phyloP scores from a whole-genome alignment of 257 asterid species.

The Mitragyna speciosa region DNA sequence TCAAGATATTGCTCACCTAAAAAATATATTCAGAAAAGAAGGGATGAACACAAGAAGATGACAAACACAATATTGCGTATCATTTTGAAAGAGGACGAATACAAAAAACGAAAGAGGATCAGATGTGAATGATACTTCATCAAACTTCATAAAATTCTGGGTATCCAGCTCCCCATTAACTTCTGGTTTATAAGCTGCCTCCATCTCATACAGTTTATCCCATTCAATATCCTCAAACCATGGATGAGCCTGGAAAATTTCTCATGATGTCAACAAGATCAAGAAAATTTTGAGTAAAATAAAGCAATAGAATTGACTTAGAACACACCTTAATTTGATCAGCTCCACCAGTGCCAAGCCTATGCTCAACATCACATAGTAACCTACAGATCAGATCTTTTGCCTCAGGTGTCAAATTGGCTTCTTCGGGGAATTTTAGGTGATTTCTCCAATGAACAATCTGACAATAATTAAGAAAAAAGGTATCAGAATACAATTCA shows the following conservation, averaged over 20 bases:
- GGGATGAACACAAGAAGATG: not conserved
- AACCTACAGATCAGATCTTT: slow-evolving; percentile 85
- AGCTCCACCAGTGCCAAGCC: slow-evolving; percentile 93
- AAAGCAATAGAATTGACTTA: slow-evolving; percentile 11
- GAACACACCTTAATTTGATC: slow-evolving; percentile 71
- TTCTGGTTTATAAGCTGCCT: slow-evolving; percentile 92
- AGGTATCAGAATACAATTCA: slow-evolving; percentile 4
- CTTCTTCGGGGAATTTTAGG: slow-evolving; percentile 76
- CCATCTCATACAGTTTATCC: slow-evolving; percentile 94
- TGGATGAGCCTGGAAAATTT: slow-evolving; percentile 71
- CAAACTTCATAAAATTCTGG: slow-evolving; percentile 93
- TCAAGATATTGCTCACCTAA: not conserved
- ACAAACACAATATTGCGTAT: not conserved
- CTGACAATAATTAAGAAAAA: slow-evolving; percentile 39
- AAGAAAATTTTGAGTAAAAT: slow-evolving; percentile 5
- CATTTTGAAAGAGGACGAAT: not conserved
- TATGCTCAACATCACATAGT: slow-evolving; percentile 90
- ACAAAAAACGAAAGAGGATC: slow-evolving; percentile 12
- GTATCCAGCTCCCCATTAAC: slow-evolving; percentile 96
- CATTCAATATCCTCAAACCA: slow-evolving; percentile 85
- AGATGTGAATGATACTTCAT: slow-evolving; percentile 55
- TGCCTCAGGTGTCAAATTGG: slow-evolving; percentile 71
- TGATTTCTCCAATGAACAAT: slow-evolving; percentile 98
- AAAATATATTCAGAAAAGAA: not conserved
- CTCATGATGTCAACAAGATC: slow-evolving; percentile 17